phyloP scores from a whole-genome alignment of 176 grass and related monocot genomes.

The Urochloa ruziziensis region DNA sequence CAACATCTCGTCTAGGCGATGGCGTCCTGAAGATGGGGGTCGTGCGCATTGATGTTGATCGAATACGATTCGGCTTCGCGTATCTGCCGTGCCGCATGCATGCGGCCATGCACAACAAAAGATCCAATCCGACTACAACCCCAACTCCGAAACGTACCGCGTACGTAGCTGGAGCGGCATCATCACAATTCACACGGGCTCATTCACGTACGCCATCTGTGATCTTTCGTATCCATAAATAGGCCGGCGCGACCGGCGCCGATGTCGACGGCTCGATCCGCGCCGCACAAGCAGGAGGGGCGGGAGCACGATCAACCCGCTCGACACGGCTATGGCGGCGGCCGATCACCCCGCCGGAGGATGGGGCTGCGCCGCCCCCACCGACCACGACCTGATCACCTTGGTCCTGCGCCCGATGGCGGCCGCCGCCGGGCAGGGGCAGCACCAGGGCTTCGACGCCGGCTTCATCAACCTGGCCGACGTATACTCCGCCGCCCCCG shows the following conservation, averaged over 20 bases:
- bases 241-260: background rate
- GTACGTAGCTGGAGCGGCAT: no score
- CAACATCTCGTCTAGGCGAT: no score
- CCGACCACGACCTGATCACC: slow-evolving; percentile 1
- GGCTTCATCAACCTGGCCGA: background rate
- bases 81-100: no score
- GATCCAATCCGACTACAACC: no score
- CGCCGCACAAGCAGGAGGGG: no score
- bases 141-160: no score
- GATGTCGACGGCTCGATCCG: background rate
- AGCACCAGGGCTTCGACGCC: background rate
- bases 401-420: background rate
- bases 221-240: background rate
- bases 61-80: no score
- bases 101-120: no score
- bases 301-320: background rate
- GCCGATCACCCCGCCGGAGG: background rate
- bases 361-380: no score
- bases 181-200: background rate
- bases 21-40: no score
- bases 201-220: background rate
- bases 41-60: no score
- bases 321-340: background rate
- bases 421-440: no score
- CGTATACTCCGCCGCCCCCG: background rate